These are phyloP conservation scores for Penicillium soppii DNA, from an alignment of 495 filamentous ascomycete genomes.

Conservation along the genomic window DNA sequence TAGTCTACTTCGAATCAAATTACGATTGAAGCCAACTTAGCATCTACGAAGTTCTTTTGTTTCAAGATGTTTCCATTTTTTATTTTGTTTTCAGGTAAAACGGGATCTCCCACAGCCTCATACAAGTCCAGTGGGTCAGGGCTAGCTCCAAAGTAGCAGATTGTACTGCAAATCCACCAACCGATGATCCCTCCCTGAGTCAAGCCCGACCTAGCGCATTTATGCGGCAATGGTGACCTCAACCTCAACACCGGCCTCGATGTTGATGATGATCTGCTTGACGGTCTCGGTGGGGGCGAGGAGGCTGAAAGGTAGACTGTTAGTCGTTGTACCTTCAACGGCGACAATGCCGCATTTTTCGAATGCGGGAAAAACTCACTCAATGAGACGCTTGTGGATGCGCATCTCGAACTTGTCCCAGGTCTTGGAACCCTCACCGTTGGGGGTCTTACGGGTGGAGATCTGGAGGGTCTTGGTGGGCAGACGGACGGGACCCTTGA, in stretches of 20 bases:
- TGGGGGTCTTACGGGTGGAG: conserved; percentile 94
- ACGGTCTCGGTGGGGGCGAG: conserved; percentile 98
- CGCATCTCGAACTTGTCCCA: conserved; percentile 99
- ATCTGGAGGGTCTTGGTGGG: conserved; percentile 97
- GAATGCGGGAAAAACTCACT: conserved; percentile 55
- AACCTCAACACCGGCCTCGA: conserved; percentile 99
- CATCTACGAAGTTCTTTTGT: conserved; percentile 8
- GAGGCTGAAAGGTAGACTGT: conserved; percentile 54
- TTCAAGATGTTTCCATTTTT: conserved; percentile 39
- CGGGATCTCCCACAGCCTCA: conserved; percentile 19
- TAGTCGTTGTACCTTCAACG: conserved; percentile 1
- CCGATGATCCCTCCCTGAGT: conserved; percentile 5
- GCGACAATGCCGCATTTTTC: neutral
- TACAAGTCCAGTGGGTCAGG: conserved; percentile 3
- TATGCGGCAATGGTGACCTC: conserved; percentile 99
- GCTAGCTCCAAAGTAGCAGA: neutral
- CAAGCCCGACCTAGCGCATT: conserved; percentile 30
- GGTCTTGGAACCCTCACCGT: conserved; percentile 99
- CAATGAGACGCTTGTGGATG: conserved; percentile 97
- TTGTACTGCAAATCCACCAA: neutral
- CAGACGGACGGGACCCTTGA: conserved; percentile 98
- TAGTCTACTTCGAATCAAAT: neutral
- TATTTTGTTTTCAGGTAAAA: conserved; percentile 36
- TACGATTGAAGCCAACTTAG: neutral
- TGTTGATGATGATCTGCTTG: conserved; percentile 99